Conservation (phyloP, 2,329 filamentous ascomycete genomes). For the Hypoxylon sp. region DNA sequence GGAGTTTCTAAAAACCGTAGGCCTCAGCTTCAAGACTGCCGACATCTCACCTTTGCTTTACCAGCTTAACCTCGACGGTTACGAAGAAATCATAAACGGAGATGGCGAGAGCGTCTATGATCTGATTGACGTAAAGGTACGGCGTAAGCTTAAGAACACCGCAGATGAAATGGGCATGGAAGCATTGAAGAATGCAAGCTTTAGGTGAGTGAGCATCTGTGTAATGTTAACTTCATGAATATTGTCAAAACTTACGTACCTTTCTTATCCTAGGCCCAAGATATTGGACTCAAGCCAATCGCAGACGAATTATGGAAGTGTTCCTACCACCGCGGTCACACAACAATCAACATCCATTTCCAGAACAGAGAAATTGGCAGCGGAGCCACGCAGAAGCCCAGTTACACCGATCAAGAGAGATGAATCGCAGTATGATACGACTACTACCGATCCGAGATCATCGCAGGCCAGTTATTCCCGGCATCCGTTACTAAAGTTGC, state of each 20-base stretch:
- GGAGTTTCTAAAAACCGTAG: slow-evolving; percentile 17
- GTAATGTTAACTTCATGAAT: no score
- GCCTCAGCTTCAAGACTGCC: slow-evolving; percentile 13
- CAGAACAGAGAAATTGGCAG: no score
- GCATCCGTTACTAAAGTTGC: slow-evolving; percentile 19
- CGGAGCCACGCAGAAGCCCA: no score
- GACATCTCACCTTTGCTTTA: slow-evolving; percentile 19
- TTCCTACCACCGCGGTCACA: background rate
- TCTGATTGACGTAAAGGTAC: slow-evolving; percentile 27
- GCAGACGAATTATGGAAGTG: background rate
- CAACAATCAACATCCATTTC: background rate
- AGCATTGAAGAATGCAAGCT: slow-evolving; percentile 4
- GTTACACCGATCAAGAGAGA: no score
- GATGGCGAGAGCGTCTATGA: slow-evolving; percentile 20
- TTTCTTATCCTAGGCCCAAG: background rate
- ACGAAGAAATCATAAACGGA: slow-evolving; percentile 17
- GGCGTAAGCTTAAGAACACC: slow-evolving; percentile 19
- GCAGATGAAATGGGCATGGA: slow-evolving; percentile 12
- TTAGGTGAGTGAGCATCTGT: slow-evolving; percentile 8
- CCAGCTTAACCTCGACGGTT: slow-evolving; percentile 31
- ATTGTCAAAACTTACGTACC: no score
- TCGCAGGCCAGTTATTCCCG: background rate
- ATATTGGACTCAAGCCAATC: background rate
- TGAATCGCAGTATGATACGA: no score
- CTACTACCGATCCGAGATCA: background rate